Evolutionary conservation across 768 basidiomycete genomes (phyloP), one percentile per base, ranked within the genome.

Genomic region (Pisolithus microcarpus): DNA sequence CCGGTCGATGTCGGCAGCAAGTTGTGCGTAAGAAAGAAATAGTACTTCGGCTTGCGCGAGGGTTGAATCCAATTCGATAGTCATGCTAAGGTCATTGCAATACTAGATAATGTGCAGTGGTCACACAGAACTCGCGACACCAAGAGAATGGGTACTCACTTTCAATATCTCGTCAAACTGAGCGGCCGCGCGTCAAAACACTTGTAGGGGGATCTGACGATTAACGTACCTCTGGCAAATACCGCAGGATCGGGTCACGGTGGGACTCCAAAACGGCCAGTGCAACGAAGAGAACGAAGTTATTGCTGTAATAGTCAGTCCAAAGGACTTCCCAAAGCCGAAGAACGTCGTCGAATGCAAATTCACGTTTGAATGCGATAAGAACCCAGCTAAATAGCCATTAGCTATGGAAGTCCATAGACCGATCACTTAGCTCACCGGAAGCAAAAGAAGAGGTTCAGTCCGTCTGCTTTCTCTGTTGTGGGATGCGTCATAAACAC

Each of bases 401-500:
- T 9, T 18, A 49, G 38, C 42, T 23, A 36, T 3, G 23, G 61
- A 30, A 56, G 19, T 38, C 28, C 11, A 31, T 23, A 15, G 43
- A 19, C 30, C 18, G 23, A 8, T 6, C 5, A 43, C 28, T n/a
- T 43, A 18, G 64, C 79, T 60, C 73, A 94, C 81, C 95, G 82
- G 80, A 97, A 99, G 68, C 93, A 97, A 75, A 97, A 97, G 75
- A 98, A 98, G 26, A 98, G 67, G 67, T 98, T 97, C 54, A 98
- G 75, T 1, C 81, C 85, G 54, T 94, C 94, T 1, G 84, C 78
- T 63, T 88, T 82, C 79, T 98, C 82, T 91, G 75, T 75, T 53
- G 26, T 13, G 13, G 21, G 13, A 39, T 23, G 11, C 24, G 31
- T 4, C 19, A 38, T 53, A 50, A 54, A 23, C 37, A 18, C 8